Evolutionary conservation across 257 asterid species (phyloP).

Genomic region (Datura wrightii): DNA sequence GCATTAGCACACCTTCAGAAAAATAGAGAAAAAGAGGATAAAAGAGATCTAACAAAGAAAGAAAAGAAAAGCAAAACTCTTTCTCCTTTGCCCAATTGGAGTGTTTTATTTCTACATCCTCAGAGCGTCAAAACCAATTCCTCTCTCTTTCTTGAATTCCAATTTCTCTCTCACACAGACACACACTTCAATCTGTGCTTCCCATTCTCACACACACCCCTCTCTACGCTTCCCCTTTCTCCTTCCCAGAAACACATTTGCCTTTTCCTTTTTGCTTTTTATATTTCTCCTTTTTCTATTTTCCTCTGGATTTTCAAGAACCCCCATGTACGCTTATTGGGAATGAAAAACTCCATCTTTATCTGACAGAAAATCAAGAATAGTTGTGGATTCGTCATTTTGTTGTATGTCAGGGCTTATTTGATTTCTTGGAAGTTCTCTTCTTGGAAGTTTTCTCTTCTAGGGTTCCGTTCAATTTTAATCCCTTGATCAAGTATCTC

Average conservation of each 20-base stretch:
- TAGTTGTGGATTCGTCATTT: slow-evolving; percentile 17
- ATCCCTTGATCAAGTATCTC: slow-evolving; percentile 23
- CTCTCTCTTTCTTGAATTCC: slow-evolving; percentile 14
- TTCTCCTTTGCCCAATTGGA: not conserved
- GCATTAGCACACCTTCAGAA: not conserved
- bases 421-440: slow-evolving; percentile 2
- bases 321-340: not conserved
- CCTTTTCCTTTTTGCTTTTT: not conserved
- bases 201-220: slow-evolving; percentile 17
- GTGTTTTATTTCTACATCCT: not conserved
- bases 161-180: slow-evolving; percentile 21
- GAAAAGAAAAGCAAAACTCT: not conserved
- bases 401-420: not conserved
- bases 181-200: slow-evolving; percentile 28
- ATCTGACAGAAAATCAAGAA: not conserved
- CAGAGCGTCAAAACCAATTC: slow-evolving; percentile 30
- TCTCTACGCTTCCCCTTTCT: not conserved
- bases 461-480: not conserved
- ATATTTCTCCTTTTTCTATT: not conserved
- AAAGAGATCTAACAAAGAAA: not conserved
- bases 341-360: not conserved
- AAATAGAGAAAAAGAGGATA: not conserved
- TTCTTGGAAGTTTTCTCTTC: not conserved
- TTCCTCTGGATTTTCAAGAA: slow-evolving; percentile 1
- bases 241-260: not conserved